phyloP scores from a whole-genome alignment of 2,329 filamentous ascomycete genomes.

The Cercospora brassicicola region DNA sequence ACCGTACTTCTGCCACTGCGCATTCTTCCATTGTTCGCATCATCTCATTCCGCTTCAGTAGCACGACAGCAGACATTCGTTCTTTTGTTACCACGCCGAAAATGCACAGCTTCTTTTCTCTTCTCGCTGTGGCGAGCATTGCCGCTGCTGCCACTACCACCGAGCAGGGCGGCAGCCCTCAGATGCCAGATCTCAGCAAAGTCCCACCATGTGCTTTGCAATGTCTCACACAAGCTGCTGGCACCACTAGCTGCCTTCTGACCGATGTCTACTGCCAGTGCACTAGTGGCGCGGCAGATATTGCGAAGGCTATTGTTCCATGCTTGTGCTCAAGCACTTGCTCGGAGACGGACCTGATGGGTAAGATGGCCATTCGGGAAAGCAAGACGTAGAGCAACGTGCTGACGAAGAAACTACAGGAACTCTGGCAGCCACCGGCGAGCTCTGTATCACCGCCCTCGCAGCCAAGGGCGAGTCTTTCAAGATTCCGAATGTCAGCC shows the following conservation, averaged over 20 bases:
- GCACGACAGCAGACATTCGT: constrained; percentile 5
- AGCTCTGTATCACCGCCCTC: constrained; percentile 31
- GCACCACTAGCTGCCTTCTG: constrained; percentile 49
- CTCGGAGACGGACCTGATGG: constrained; percentile 40
- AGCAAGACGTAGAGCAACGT: background rate
- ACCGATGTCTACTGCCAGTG: constrained; percentile 56
- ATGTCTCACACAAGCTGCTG: constrained; percentile 53
- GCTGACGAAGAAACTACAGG: background rate
- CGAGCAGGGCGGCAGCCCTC: background rate
- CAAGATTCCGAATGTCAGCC: constrained; percentile 11
- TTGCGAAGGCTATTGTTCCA: constrained; percentile 43
- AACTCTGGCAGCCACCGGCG: constrained; percentile 17
- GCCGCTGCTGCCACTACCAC: constrained; percentile 1
- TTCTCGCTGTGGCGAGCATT: constrained; percentile 9
- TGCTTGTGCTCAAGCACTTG: constrained; percentile 44
- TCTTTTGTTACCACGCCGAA: background rate
- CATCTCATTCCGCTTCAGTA: background rate
- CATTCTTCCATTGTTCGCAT: background rate
- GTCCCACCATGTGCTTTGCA: constrained; percentile 19
- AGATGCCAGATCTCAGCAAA: constrained; percentile 14
- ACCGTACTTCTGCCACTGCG: background rate
- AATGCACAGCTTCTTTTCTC: constrained; percentile 16
- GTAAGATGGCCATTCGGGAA: constrained; percentile 35
- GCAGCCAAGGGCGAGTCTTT: constrained; percentile 24
- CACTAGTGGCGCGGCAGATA: constrained; percentile 43